Evolutionary conservation across 805 yeast genomes (phyloP).

Genomic region (Cyberlindnera mycetangii): DNA sequence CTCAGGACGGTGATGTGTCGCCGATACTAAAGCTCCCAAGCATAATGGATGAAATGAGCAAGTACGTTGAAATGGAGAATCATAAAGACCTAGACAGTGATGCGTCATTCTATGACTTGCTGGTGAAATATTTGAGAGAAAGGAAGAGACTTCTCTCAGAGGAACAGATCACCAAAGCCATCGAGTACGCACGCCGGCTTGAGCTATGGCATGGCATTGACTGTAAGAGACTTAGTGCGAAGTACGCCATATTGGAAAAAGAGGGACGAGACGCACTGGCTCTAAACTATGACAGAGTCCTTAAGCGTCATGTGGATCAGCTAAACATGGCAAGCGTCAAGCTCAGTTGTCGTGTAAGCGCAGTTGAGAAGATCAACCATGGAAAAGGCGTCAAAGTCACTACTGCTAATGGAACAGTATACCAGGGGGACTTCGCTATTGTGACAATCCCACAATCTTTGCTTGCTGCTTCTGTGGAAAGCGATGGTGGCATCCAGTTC

Average conservation of each 20-base stretch:
- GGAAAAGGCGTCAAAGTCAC: constrained; percentile 21
- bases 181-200: constrained; percentile 51
- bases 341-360: constrained; percentile 41
- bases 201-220: constrained; percentile 84
- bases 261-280: constrained; percentile 77
- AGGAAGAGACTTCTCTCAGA: constrained; percentile 45
- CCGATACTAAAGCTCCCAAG: constrained; percentile 34
- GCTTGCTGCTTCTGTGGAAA: constrained; percentile 35
- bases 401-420: constrained; percentile 31
- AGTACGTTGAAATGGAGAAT: constrained; percentile 55
- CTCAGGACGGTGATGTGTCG: constrained; percentile 32
- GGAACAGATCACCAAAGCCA: constrained; percentile 49
- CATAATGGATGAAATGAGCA: constrained; percentile 54
- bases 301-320: constrained; percentile 40
- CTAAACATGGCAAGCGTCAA: constrained; percentile 41
- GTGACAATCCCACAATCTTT: constrained; percentile 81
- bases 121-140: constrained; percentile 43
- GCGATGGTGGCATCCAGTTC: constrained; percentile 50
- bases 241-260: constrained; percentile 62
- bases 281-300: constrained; percentile 48
- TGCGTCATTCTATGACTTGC: constrained; percentile 48
- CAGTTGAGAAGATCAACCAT: constrained; percentile 31
- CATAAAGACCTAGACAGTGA: constrained; percentile 52
- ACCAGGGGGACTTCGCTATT: constrained; percentile 52
- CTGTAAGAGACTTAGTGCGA: constrained; percentile 64